A percentile compares a stretch with the other conserved stretches of the same genome.
Evolutionary conservation across 2,329 filamentous ascomycete genomes (phyloP).

Genomic region (Aspergillus udagawae): DNA sequence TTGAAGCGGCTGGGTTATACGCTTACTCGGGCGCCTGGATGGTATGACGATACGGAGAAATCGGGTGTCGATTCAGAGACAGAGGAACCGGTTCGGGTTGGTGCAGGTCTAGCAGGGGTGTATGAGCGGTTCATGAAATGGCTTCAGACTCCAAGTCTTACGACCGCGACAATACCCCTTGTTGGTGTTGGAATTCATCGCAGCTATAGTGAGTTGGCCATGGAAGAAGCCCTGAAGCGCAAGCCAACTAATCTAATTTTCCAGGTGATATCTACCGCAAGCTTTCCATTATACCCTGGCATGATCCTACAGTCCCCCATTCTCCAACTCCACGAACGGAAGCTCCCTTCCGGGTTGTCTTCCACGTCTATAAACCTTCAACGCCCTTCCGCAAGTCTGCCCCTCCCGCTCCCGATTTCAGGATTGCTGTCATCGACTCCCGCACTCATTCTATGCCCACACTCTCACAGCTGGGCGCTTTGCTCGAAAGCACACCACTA

Average conservation of each 20-base stretch:
- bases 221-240: background rate
- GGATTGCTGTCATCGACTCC: slow-evolving; percentile 76
- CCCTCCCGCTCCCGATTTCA: slow-evolving; percentile 76
- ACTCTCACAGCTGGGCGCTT: slow-evolving; percentile 62
- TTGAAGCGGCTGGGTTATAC: slow-evolving; percentile 80
- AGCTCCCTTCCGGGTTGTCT: slow-evolving; percentile 68
- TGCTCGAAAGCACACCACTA: slow-evolving; percentile 71
- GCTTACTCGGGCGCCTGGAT: slow-evolving; percentile 65
- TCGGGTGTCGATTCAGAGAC: slow-evolving; percentile 4
- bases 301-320: slow-evolving; percentile 52
- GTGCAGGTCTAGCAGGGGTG: slow-evolving; percentile 26
- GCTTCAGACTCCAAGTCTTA: slow-evolving; percentile 25
- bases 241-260: slow-evolving; percentile 22
- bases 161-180: slow-evolving; percentile 45
- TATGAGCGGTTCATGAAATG: slow-evolving; percentile 31
- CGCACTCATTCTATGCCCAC: slow-evolving; percentile 65
- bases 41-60: slow-evolving; percentile 33
- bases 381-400: slow-evolving; percentile 72
- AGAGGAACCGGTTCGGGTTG: slow-evolving; percentile 9
- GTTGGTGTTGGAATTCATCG: slow-evolving; percentile 52
- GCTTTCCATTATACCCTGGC: slow-evolving; percentile 67
- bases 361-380: slow-evolving; percentile 75
- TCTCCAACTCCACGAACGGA: slow-evolving; percentile 22
- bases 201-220: slow-evolving; percentile 43
- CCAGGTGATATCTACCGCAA: slow-evolving; percentile 69